phyloP scores from a whole-genome alignment of 1,139 yeast species.

The Zygosaccharomyces sapae region DNA sequence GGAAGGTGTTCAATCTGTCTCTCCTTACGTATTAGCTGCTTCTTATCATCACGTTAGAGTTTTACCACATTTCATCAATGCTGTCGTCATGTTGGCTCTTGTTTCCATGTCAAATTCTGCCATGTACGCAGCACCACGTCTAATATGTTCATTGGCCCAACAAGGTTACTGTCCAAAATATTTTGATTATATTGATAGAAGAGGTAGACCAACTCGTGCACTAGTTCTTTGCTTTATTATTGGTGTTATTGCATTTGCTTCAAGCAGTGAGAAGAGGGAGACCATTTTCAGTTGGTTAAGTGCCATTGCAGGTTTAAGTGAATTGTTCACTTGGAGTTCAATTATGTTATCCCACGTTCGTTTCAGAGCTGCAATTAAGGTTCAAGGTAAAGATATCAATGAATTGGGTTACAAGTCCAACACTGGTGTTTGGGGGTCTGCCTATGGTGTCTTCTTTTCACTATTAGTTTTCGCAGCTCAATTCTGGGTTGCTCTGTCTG shows the following conservation, averaged over 20 bases:
- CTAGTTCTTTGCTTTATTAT: constrained; percentile 64
- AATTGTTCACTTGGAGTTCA: constrained; percentile 77
- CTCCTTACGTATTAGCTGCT: constrained; percentile 19
- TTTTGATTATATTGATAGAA: constrained; percentile 50
- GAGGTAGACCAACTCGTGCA: constrained; percentile 61
- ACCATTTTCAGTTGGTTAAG: constrained; percentile 72
- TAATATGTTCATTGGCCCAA: constrained; percentile 75
- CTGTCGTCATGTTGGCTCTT: constrained; percentile 66
- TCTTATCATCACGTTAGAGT: constrained; percentile 66
- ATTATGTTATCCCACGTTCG: constrained; percentile 73
- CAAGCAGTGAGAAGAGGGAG: constrained; percentile 58
- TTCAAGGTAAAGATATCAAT: constrained; percentile 57
- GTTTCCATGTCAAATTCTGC: constrained; percentile 73
- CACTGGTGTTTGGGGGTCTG: constrained; percentile 68
- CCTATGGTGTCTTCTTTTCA: constrained; percentile 58
- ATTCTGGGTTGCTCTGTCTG: constrained; percentile 75
- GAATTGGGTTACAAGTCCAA: constrained; percentile 70
- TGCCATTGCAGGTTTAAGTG: constrained; percentile 79
- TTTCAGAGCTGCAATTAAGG: constrained; percentile 68
- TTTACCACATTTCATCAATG: constrained; percentile 69
- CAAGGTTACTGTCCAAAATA: constrained; percentile 68
- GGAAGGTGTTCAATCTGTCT: constrained; percentile 2
- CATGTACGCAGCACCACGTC: constrained; percentile 74
- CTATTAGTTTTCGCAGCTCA: constrained; percentile 68
- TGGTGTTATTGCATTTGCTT: constrained; percentile 72